Conservation (phyloP, 257 asterid genomes). For the Henckelia pumila region DNA sequence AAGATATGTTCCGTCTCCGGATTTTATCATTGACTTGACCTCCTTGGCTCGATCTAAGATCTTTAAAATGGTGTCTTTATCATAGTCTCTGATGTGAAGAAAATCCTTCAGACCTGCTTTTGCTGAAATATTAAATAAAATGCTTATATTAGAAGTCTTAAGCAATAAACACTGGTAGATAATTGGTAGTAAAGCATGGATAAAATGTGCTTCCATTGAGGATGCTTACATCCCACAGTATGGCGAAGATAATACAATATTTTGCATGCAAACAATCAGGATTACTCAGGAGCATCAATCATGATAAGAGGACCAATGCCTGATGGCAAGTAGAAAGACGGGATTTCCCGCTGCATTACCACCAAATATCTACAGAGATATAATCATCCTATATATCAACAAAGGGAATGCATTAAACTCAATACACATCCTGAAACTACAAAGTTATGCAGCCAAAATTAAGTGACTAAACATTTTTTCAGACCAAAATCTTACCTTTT, state of each 20-base stretch:
- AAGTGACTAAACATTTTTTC: background rate
- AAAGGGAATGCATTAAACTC: background rate
- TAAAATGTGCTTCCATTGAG: conserved; percentile 2
- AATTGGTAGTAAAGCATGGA: background rate
- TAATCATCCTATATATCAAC: background rate
- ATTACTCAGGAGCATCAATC: background rate
- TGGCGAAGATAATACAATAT: background rate
- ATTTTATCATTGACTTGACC: conserved; percentile 80
- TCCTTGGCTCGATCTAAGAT: conserved; percentile 82
- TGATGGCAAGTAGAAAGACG: conserved; percentile 3
- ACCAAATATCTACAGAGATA: background rate
- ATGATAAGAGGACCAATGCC: conserved; percentile 2
- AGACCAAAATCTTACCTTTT: background rate
- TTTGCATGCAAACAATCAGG: conserved; percentile 3
- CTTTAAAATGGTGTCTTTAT: conserved; percentile 68
- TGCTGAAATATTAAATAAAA: conserved; percentile 41
- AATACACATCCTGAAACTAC: background rate
- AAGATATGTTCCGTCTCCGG: conserved; percentile 84
- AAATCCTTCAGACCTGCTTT: conserved; percentile 73
- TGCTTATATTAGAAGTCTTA: conserved; percentile 4
- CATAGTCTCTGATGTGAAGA: conserved; percentile 75
- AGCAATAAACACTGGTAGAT: background rate
- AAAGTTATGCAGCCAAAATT: background rate
- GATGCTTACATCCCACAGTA: background rate
- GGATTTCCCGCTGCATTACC: background rate